Base-by-base conservation (phyloP, 371 early-diverging fungal genomes). In the Coemansia sp. region DNA sequence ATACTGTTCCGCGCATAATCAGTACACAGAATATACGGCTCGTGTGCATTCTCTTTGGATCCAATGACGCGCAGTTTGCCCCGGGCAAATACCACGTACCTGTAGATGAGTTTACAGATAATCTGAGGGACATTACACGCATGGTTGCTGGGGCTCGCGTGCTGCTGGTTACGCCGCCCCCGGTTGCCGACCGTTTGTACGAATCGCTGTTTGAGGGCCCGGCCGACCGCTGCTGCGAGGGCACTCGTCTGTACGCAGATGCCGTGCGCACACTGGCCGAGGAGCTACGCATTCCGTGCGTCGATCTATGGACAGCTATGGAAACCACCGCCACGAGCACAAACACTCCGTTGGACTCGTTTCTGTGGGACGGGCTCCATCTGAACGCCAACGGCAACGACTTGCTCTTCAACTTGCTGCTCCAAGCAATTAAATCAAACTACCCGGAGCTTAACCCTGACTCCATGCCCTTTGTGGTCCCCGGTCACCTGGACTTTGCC, bases 121-220 rank as follows among this genome's bases (percentile, higher is more conserved):
- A 94, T 63, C 54, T 92, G 5, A 71, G 63, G 24, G 60, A 67
- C 1, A 84, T 95, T 71, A 78, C 92, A 24, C 66, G 69, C 1
- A 55, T 80, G 41, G 65, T 92, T 7, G 71, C 91, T 0, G 71
- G 79, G 5, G 71, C 88, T 6, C 76, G 81, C 23, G 58, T 94
- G 9, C 72, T 95, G 8, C 61, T 94, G 26, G 85, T 95, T 48
- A 88, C 92, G 2, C 93, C 92, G 12, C 92, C 94, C 9, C 87
- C 90, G 0, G 21, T 92, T 12, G 85, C 89, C 57, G 88, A 88
- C 52, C 64, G 40, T 0, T 73, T 77, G 13, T 91, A 88, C 87
- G 71, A 60, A 5, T 2, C 8, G n/a, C 1, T 32, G n/a, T 15
- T 4, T 3, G n/a, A 23, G 2, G 69, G 67, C n/a, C 53, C 56